Evolutionary conservation across 2,329 filamentous ascomycete species (phyloP).

Genomic region (Kalaharituber pfeilii): DNA sequence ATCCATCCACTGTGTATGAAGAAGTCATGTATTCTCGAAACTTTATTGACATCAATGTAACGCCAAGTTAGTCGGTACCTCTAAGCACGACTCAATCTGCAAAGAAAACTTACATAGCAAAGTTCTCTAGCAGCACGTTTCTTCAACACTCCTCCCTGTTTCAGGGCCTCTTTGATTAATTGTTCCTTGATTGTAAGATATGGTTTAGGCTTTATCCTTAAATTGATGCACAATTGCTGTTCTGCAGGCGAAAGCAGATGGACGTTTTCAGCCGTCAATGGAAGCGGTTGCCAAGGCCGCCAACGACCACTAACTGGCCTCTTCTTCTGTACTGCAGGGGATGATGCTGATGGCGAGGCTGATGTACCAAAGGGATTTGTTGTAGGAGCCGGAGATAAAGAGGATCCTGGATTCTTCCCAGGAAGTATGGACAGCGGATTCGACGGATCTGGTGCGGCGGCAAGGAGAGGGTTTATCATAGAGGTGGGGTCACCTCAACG

Average conservation of each 20-base stretch:
- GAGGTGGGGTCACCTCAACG: conserved; percentile 49
- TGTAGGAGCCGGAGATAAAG: not conserved
- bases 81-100: not conserved
- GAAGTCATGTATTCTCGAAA: conserved; percentile 78
- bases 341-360: not conserved
- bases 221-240: conserved; percentile 63
- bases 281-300: conserved; percentile 33
- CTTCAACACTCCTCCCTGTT: conserved; percentile 72
- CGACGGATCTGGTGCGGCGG: conserved; percentile 23
- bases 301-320: not conserved
- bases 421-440: not conserved
- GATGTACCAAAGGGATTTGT: not conserved
- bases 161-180: conserved; percentile 73
- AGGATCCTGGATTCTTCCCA: not conserved
- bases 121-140: conserved; percentile 88
- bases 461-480: conserved; percentile 48
- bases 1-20: conserved; percentile 89
- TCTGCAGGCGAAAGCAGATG: conserved; percentile 78
- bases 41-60: conserved; percentile 65
- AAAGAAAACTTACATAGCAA: conserved; percentile 36
- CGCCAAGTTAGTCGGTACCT: conserved; percentile 15
- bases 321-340: not conserved
- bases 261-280: conserved; percentile 56
- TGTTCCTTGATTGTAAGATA: conserved; percentile 90
- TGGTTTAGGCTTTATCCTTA: conserved; percentile 79